Percentiles rank a stretch among this genome's conserved stretches.
These are phyloP conservation scores for Mrakia blollopis DNA, from an alignment of 768 basidiomycete genomes.

Conservation along the genomic window DNA sequence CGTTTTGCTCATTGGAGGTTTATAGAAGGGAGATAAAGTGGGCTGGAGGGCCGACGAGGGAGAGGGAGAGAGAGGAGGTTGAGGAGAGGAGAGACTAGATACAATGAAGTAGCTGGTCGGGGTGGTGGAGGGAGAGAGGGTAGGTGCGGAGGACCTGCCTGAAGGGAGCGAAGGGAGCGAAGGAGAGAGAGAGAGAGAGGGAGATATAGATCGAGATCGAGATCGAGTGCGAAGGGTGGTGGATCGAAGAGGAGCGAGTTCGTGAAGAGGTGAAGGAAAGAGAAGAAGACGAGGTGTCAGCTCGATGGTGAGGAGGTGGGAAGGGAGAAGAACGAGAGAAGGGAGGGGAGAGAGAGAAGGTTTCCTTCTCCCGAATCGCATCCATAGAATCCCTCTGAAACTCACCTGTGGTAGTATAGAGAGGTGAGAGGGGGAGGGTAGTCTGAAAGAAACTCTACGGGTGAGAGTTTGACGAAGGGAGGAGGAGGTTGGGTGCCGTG, in stretches of 20 bases:
- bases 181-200: neutral
- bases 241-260: neutral
- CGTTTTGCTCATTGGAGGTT: conserved; percentile 85
- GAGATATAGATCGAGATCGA: neutral
- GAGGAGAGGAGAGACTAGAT: neutral
- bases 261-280: neutral
- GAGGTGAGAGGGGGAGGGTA: neutral
- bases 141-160: conserved; percentile 10
- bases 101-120: conserved; percentile 10
- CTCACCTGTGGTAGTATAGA: neutral
- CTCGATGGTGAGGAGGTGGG: neutral
- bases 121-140: neutral
- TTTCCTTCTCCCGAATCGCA: neutral
- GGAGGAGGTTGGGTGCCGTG: neutral
- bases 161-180: neutral
- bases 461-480: neutral
- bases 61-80: neutral
- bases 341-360: neutral
- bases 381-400: neutral
- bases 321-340: neutral
- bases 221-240: neutral
- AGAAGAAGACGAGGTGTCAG: neutral
- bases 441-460: no score
- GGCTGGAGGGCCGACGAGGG: neutral
- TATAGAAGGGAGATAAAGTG: neutral